Percentiles rank a stretch among this genome's conserved stretches.
Evolutionary conservation across 2,329 filamentous ascomycete genomes (phyloP).

Genomic region (Leptographium procerum): DNA sequence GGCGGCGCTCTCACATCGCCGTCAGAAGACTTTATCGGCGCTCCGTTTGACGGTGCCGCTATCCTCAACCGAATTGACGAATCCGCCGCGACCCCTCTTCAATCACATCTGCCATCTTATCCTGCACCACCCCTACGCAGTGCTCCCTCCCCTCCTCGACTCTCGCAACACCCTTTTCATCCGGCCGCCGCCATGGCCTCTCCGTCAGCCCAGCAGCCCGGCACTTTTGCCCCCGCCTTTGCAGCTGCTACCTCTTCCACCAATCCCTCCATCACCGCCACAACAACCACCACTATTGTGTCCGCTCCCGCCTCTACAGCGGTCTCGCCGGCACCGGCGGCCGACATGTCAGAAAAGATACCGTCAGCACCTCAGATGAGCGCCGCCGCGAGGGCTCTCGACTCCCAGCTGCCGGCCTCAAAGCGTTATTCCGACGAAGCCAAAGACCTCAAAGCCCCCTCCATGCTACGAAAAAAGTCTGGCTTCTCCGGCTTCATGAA

Average conservation of each 20-base stretch:
- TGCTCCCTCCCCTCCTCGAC: conserved; percentile 16
- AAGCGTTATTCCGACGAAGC: conserved; percentile 75
- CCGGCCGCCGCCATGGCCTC: conserved; percentile 9
- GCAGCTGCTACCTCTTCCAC: conserved; percentile 9
- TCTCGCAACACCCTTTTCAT: conserved; percentile 4
- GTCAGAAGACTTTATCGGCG: conserved; percentile 51
- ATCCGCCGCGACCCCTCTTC: conserved; percentile 20
- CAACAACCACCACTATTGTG: neutral
- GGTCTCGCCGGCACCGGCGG: conserved; percentile 8
- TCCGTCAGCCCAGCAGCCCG: neutral
- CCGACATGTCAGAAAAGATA: conserved; percentile 34
- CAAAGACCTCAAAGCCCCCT: conserved; percentile 47
- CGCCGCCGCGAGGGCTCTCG: conserved; percentile 21
- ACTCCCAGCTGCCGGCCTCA: conserved; percentile 38
- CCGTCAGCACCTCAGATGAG: conserved; percentile 18
- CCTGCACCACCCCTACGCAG: conserved; percentile 14
- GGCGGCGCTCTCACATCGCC: conserved; percentile 30
- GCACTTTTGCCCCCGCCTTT: neutral
- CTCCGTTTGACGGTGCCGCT: conserved; percentile 52
- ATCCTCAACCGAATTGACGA: conserved; percentile 51
- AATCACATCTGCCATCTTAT: neutral
- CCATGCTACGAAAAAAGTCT: conserved; percentile 66
- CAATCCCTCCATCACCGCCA: conserved; percentile 9
- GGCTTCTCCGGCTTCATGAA: conserved; percentile 83
- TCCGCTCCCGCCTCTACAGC: conserved; percentile 9